phyloP scores from a whole-genome alignment of 1,284 basidiomycete species.

The Melampsora americana region DNA sequence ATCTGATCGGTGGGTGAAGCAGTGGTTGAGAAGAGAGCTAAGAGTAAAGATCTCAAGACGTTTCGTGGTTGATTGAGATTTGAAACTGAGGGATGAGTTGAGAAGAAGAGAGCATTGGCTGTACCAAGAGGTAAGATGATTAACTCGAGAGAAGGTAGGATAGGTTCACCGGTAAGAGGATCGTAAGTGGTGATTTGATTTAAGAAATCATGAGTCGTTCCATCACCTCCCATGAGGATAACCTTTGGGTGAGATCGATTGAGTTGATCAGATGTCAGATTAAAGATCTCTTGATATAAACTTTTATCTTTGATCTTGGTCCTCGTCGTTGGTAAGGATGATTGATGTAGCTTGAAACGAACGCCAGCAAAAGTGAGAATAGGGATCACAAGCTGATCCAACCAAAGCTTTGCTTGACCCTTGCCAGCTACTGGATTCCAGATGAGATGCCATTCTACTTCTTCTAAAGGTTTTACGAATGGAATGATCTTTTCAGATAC shows the following conservation, averaged over 20 bases:
- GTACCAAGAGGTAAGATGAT: conserved; percentile 71
- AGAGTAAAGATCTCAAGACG: conserved; percentile 55
- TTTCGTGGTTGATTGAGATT: conserved; percentile 50
- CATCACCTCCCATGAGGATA: conserved; percentile 66
- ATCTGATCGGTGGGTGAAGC: neutral
- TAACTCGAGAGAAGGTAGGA: conserved; percentile 47
- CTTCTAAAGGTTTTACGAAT: conserved; percentile 8
- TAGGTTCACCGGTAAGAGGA: neutral
- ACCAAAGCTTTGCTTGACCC: conserved; percentile 20
- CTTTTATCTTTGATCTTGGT: neutral
- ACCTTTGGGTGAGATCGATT: neutral
- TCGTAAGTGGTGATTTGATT: conserved; percentile 60
- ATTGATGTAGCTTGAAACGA: neutral
- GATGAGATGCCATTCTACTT: conserved; percentile 14
- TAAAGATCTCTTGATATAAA: neutral
- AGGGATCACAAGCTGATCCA: conserved; percentile 21
- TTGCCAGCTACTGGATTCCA: conserved; percentile 32
- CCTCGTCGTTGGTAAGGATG: neutral
- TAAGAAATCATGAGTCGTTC: conserved; percentile 81
- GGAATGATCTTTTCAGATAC: conserved; percentile 33
- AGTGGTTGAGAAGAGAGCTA: conserved; percentile 53
- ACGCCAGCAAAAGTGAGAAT: conserved; percentile 21
- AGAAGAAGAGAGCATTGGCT: conserved; percentile 82
- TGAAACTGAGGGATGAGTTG: conserved; percentile 59
- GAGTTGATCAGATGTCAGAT: neutral